Conservation (phyloP, 176 grass and related monocot species). For the Guadua angustifolia region DNA sequence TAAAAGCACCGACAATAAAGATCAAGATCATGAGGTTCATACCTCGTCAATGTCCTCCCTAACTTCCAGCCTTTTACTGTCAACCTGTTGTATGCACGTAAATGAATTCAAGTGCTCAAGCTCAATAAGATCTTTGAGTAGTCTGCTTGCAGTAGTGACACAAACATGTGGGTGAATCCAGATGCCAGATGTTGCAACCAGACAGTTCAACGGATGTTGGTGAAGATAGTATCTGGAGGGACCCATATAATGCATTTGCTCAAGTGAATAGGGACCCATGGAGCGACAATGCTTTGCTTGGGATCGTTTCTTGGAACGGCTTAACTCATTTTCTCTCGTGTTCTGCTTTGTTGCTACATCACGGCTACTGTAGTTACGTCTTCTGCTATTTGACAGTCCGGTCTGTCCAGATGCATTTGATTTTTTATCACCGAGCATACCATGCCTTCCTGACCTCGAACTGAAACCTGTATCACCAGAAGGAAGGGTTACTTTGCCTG, state of each 20-base stretch:
- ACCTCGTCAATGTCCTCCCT: background rate
- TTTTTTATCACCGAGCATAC: background rate
- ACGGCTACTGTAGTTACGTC: background rate
- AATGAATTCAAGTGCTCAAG: background rate
- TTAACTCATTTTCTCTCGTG: slow-evolving; percentile 7
- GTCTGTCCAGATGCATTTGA: background rate
- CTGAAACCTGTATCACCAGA: slow-evolving; percentile 20
- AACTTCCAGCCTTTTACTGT: background rate
- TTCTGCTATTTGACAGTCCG: background rate
- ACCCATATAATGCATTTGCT: background rate
- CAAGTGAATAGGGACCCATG: background rate
- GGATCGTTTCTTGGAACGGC: slow-evolving; percentile 2
- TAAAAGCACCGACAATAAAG: background rate
- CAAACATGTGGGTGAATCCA: slow-evolving; percentile 47
- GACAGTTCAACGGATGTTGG: background rate
- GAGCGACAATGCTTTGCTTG: slow-evolving; percentile 9
- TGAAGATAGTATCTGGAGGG: background rate
- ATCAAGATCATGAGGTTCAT: background rate
- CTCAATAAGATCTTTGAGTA: slow-evolving; percentile 24
- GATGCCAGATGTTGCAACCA: slow-evolving; percentile 13
- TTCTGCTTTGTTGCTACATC: background rate
- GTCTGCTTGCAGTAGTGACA: slow-evolving; percentile 44
- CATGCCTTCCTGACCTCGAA: background rate
- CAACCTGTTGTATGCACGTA: background rate
- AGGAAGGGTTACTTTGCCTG: background rate